phyloP scores from a whole-genome alignment of 306 rosid genomes.

The Cicer cuneatum region DNA sequence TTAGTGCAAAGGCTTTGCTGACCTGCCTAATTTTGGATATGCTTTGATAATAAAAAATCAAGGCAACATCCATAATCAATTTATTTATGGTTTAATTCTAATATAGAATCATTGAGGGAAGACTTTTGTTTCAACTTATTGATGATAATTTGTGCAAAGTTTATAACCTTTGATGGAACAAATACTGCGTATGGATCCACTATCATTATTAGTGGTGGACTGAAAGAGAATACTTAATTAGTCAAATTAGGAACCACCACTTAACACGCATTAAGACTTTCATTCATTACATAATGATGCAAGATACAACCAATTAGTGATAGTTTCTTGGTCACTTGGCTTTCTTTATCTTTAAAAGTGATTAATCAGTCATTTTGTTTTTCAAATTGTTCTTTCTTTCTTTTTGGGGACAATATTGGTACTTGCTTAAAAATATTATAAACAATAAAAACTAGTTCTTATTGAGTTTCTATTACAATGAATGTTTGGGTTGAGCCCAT shows the following conservation, averaged over 20 bases:
- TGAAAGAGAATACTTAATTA: conserved; percentile 26
- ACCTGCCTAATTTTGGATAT: conserved; percentile 19
- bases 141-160: conserved; percentile 46
- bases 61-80: not conserved
- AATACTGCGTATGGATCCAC: conserved; percentile 28
- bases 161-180: conserved; percentile 40
- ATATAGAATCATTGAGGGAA: conserved; percentile 33
- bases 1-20: conserved; percentile 10
- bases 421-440: not conserved
- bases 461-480: not conserved
- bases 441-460: not conserved
- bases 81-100: conserved; percentile 33
- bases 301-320: conserved; percentile 22
- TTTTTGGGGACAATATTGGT: not conserved
- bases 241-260: conserved; percentile 43
- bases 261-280: conserved; percentile 36
- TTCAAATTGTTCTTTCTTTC: not conserved
- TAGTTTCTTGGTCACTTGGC: conserved; percentile 39
- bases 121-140: conserved; percentile 41
- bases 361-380: not conserved
- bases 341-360: conserved; percentile 28
- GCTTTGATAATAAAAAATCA: conserved; percentile 28
- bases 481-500: not conserved
- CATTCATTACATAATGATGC: conserved; percentile 41
- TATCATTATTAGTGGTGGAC: conserved; percentile 35